These are phyloP conservation scores for Cyberlindnera mycetangii DNA, from an alignment of 805 yeast genomes.

Conservation along the genomic window DNA sequence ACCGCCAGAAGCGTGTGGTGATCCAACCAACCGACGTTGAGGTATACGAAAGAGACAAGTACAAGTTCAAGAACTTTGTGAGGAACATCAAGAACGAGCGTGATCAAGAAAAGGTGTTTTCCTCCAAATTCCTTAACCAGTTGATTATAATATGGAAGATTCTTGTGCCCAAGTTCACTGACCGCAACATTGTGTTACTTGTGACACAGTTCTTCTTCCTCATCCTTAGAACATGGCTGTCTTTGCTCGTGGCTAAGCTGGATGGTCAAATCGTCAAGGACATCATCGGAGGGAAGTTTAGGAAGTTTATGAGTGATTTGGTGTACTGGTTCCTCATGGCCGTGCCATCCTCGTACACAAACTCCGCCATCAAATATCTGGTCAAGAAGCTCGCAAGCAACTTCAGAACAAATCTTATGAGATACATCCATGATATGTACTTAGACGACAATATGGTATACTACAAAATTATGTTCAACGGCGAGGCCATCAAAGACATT, in stretches of 20 bases:
- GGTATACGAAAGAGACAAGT: constrained; percentile 27
- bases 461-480: constrained; percentile 66
- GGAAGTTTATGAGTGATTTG: constrained; percentile 71
- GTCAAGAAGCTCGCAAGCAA: constrained; percentile 75
- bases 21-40: constrained; percentile 30
- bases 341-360: constrained; percentile 89
- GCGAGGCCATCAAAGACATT: constrained; percentile 55
- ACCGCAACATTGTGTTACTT: constrained; percentile 64
- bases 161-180: constrained; percentile 69
- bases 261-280: constrained; percentile 93
- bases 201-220: constrained; percentile 71
- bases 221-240: constrained; percentile 81
- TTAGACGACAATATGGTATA: constrained; percentile 77
- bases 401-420: constrained; percentile 77
- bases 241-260: constrained; percentile 78
- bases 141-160: constrained; percentile 74
- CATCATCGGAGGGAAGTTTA: constrained; percentile 76
- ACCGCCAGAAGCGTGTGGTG: constrained; percentile 27
- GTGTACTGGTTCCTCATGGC: constrained; percentile 87
- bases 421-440: constrained; percentile 89
- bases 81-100: constrained; percentile 24
- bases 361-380: constrained; percentile 81
- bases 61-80: constrained; percentile 27
- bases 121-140: constrained; percentile 70
- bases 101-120: constrained; percentile 33